These are phyloP conservation scores for Botrytis porri DNA, from an alignment of 2,329 filamentous ascomycete species.

Conservation along the genomic window DNA sequence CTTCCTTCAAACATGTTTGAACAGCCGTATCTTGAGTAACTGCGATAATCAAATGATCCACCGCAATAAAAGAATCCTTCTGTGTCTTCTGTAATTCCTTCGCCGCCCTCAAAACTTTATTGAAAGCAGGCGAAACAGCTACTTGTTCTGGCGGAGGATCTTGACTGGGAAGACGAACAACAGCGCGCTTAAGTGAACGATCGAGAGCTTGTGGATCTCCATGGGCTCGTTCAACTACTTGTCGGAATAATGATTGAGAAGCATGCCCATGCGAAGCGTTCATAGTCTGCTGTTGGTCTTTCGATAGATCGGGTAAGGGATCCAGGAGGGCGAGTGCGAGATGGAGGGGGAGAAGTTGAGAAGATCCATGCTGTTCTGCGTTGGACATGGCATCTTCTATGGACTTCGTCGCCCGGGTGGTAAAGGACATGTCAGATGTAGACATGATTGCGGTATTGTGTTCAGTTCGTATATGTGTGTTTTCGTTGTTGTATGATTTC, in stretches of 20 bases:
- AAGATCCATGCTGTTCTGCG: constrained; percentile 85
- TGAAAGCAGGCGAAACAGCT: constrained; percentile 76
- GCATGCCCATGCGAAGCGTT: constrained; percentile 63
- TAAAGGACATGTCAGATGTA: constrained; percentile 78
- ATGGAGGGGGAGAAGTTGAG: constrained; percentile 86
- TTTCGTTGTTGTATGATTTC: constrained; percentile 6
- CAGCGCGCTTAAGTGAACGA: constrained; percentile 81
- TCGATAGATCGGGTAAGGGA: constrained; percentile 70
- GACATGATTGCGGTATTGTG: constrained; percentile 53
- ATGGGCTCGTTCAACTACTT: constrained; percentile 90
- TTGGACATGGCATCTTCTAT: constrained; percentile 84
- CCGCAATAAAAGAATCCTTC: constrained; percentile 90
- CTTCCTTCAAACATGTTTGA: constrained; percentile 71
- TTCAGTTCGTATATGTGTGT: constrained; percentile 25
- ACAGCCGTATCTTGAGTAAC: constrained; percentile 76
- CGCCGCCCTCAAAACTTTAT: constrained; percentile 77
- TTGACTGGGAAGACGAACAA: constrained; percentile 90
- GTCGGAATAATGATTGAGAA: constrained; percentile 77
- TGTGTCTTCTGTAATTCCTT: constrained; percentile 94
- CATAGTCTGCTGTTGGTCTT: constrained; percentile 67
- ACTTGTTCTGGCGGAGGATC: constrained; percentile 90
- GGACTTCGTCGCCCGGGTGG: constrained; percentile 86
- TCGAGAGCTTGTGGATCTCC: constrained; percentile 89
- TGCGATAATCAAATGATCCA: constrained; percentile 89
- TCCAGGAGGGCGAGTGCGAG: constrained; percentile 80